Evolutionary conservation across 192 early-diverging fungal species (phyloP).

Genomic region (Mortierella hygrophila): DNA sequence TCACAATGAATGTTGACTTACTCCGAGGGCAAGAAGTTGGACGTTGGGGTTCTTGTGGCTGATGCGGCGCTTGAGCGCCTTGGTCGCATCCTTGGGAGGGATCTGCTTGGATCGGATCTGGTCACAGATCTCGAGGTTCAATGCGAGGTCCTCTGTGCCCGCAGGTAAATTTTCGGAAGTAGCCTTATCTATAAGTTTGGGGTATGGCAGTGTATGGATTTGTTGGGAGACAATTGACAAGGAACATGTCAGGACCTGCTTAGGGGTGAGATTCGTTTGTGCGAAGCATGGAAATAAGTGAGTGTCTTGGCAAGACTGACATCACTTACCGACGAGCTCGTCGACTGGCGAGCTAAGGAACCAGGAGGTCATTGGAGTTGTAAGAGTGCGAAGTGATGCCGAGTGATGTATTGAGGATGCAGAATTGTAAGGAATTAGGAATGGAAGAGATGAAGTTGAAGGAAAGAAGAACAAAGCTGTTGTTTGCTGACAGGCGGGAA

Average conservation of each 20-base stretch:
- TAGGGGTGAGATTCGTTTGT: not conserved
- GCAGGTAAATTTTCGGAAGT: constrained; percentile 92
- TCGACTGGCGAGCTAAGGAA: constrained; percentile 47
- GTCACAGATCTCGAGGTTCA: constrained; percentile 93
- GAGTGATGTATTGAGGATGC: not conserved
- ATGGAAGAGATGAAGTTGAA: not conserved
- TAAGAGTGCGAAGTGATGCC: not conserved
- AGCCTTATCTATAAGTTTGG: constrained; percentile 74
- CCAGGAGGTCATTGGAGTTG: constrained; percentile 35
- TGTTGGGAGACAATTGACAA: not conserved
- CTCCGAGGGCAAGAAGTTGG: constrained; percentile 87
- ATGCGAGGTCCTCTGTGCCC: constrained; percentile 86
- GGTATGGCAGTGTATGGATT: not conserved
- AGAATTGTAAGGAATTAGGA: not conserved
- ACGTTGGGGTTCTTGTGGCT: constrained; percentile 96
- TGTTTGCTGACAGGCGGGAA: not conserved
- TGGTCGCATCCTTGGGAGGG: constrained; percentile 79
- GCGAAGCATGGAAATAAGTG: not conserved
- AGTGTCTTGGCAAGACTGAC: not conserved
- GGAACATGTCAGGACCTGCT: not conserved
- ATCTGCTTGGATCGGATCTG: constrained; percentile 90
- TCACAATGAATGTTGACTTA: constrained; percentile 24
- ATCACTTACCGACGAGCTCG: constrained; percentile 56
- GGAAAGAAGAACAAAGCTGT: not conserved
- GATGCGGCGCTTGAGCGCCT: constrained; percentile 83